Percentiles rank a stretch among this genome's conserved stretches.
Conservation (phyloP, 140 eudicot genomes). For the Cichorium intybus region DNA sequence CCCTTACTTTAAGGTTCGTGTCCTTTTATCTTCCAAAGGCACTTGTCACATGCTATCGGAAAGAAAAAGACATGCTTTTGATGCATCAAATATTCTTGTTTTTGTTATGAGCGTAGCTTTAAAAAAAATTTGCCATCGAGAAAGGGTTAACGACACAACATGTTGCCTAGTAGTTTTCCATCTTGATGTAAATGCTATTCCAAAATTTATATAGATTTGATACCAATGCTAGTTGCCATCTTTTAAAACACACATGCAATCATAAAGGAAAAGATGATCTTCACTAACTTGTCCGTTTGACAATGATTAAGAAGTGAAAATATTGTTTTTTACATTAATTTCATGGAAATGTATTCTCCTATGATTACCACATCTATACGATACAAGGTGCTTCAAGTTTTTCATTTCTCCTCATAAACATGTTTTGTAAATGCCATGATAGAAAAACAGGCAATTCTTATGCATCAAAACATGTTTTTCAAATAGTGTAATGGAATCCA, state of each 20-base stretch:
- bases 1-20: not conserved
- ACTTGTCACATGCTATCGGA: conserved; percentile 10
- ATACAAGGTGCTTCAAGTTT: too few relatives aligned
- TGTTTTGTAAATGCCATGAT: not conserved
- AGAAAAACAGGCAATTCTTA: not conserved
- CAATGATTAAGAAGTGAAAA: not conserved
- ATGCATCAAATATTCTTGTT: not conserved
- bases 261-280: not conserved
- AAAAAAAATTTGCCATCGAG: too few relatives aligned
- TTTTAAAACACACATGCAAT: not conserved
- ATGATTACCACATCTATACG: too few relatives aligned
- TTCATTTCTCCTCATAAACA: too few relatives aligned
- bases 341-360: too few relatives aligned
- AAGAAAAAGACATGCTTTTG: not conserved
- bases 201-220: too few relatives aligned
- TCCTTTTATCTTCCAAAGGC: conserved; percentile 1
- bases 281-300: not conserved
- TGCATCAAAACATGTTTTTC: too few relatives aligned
- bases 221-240: not conserved
- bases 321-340: too few relatives aligned
- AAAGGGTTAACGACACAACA: too few relatives aligned
- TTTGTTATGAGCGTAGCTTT: not conserved
- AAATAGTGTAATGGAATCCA: too few relatives aligned
- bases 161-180: too few relatives aligned
- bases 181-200: too few relatives aligned